Base-by-base conservation (phyloP, 2,329 filamentous ascomycete genomes). In the Myotisia sp. region DNA sequence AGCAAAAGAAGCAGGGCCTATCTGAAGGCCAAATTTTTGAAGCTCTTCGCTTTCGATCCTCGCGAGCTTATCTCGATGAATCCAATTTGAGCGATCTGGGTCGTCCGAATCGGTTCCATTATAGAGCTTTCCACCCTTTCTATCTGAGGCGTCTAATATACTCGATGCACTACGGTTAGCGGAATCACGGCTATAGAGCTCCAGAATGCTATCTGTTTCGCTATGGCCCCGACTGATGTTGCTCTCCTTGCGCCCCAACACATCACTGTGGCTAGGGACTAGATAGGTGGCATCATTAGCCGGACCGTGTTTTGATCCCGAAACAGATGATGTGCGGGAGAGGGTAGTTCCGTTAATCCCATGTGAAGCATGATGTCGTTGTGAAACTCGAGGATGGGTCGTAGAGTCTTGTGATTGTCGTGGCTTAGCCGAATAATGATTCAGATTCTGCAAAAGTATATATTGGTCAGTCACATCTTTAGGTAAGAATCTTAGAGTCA, bases 31-130 rank as follows among this genome's bases (percentile, higher is more conserved):
- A 6, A 60, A 59, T 42, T 63, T 60, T 34, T 65, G 63, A 31
- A 66, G 45, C 43, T 67, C 63, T 47, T 65, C 60, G 37, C 61
- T 65, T 44, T 67, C 63, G 21, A 67, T 67, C 35, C 56, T 57
- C 14, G 63, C 63, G 37, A 67, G 44, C 44, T 67, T 67, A 43
- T 67, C 63, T 6, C 63, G 54, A 40, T 67, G 63, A 34, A 67
- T 67, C 63, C 63, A 67, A 24, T 62, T 58, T 37, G 58, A 57
- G 13, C 53, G 44, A 20, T 53, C 47, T 13, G 46, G 43, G n/a
- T 58, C 53, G 21, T 49, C 37, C 8, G 48, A 16, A 9, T 29
- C 24, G 9, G 22, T 22, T 13, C 27, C 13, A 7, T 31, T 40
- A 12, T 37, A 34, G 4, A 40, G 38, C 20, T 36, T 43, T 29